Conservation (phyloP, 345 rosid genomes). For the Mercurialis annua region DNA sequence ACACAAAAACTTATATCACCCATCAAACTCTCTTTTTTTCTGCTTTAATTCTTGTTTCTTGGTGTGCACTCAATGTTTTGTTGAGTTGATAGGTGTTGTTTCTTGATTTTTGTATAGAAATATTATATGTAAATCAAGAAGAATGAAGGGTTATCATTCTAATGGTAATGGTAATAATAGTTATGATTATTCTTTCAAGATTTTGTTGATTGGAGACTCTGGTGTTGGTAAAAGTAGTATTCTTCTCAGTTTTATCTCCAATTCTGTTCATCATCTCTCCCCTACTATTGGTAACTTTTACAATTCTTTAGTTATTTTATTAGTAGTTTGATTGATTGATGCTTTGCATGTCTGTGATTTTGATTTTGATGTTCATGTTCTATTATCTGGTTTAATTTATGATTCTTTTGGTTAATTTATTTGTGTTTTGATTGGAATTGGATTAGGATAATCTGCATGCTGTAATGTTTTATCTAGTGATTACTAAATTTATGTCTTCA, state of each 20-base stretch:
- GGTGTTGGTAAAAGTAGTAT: slow-evolving; percentile 94
- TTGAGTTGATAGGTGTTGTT: background rate
- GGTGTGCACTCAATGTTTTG: background rate
- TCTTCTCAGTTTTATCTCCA: slow-evolving; percentile 80
- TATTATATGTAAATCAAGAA: background rate
- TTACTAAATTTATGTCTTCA: no score
- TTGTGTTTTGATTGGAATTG: background rate
- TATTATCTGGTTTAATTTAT: background rate
- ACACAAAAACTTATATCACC: background rate
- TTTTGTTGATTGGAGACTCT: slow-evolving; percentile 93
- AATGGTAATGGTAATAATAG: slow-evolving; percentile 47
- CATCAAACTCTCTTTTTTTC: slow-evolving; percentile 28
- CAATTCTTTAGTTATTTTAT: background rate
- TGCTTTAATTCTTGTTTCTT: background rate
- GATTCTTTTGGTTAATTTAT: background rate
- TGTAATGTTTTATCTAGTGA: no score
- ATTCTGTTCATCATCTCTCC: slow-evolving; percentile 62
- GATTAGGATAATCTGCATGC: background rate
- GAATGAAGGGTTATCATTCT: slow-evolving; percentile 36
- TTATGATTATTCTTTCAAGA: slow-evolving; percentile 86
- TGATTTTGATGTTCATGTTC: background rate
- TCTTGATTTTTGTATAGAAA: background rate
- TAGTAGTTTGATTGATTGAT: background rate
- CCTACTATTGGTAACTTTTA: slow-evolving; percentile 71
- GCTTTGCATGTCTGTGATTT: background rate